These are phyloP conservation scores for Ananas comosus DNA, from an alignment of 176 grass and related monocot species.

Conservation along the genomic window DNA sequence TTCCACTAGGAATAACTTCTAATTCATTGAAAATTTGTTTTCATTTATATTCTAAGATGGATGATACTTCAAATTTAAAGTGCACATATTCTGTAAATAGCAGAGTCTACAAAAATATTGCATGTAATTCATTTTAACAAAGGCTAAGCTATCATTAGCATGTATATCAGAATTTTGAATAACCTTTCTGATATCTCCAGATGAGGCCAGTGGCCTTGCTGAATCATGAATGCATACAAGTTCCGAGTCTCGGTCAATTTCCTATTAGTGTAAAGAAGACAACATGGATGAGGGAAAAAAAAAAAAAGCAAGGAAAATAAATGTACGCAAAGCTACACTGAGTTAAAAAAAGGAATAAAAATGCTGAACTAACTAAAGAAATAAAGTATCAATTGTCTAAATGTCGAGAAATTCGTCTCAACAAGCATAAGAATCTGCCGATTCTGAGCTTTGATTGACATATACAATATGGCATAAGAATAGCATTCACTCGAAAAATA, in stretches of 20 bases:
- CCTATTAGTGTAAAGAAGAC: slow-evolving; percentile 21
- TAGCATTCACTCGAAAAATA: not conserved
- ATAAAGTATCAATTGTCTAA: too few species aligned
- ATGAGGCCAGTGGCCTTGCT: slow-evolving; percentile 70
- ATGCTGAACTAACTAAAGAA: not conserved
- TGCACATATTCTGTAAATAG: not conserved
- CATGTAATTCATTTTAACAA: not conserved
- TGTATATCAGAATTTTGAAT: not conserved
- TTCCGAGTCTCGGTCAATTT: slow-evolving; percentile 73
- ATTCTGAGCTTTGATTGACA: too few species aligned
- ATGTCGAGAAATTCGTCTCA: too few species aligned
- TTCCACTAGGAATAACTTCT: too few species aligned
- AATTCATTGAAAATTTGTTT: not conserved
- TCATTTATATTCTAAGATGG: not conserved
- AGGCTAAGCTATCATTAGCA: not conserved
- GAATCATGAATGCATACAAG: slow-evolving; percentile 98
- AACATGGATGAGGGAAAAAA: not conserved
- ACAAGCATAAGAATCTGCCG: too few species aligned
- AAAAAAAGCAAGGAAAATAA: not conserved
- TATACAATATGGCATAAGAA: not conserved
- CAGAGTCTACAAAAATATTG: not conserved
- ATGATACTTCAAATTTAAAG: not conserved
- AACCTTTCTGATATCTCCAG: slow-evolving; percentile 82
- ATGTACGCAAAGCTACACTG: not conserved
- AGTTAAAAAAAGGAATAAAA: not conserved